These are phyloP conservation scores for Echinochloa phyllopogon DNA, from an alignment of 176 grass and related monocot genomes.

Conservation along the genomic window DNA sequence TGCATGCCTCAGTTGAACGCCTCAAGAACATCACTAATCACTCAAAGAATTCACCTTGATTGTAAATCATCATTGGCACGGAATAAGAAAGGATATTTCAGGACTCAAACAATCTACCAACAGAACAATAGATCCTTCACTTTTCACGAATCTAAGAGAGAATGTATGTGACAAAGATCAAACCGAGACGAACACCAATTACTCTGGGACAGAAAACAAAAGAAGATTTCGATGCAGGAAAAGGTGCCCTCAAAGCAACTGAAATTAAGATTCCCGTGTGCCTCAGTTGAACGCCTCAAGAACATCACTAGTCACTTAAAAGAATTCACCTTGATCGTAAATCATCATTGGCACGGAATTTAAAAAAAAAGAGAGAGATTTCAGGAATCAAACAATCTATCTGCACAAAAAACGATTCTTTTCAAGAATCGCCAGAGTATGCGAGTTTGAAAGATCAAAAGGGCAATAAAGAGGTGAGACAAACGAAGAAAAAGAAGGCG, in stretches of 20 bases:
- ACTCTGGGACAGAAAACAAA: not conserved
- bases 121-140: not conserved
- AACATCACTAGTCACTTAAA: constrained; percentile 27
- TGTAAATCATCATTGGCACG: not conserved
- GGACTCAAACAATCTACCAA: not conserved
- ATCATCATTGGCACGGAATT: constrained; percentile 6
- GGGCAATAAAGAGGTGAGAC: not conserved
- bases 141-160: not conserved
- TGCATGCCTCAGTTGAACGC: constrained; percentile 26
- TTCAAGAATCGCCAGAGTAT: not conserved
- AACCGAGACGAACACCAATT: not conserved
- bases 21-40: constrained; percentile 35
- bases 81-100: not conserved
- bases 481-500: not conserved
- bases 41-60: constrained; percentile 21
- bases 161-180: not conserved
- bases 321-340: constrained; percentile 5
- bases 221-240: not conserved
- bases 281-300: constrained; percentile 34
- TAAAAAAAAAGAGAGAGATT: not conserved
- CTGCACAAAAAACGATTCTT: too few species aligned
- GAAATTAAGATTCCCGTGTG: not conserved
- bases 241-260: not conserved
- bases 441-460: not conserved
- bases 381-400: not conserved